These are phyloP conservation scores for Aureobasidium sp. DNA, from an alignment of 2,329 filamentous ascomycete species.

Conservation along the genomic window DNA sequence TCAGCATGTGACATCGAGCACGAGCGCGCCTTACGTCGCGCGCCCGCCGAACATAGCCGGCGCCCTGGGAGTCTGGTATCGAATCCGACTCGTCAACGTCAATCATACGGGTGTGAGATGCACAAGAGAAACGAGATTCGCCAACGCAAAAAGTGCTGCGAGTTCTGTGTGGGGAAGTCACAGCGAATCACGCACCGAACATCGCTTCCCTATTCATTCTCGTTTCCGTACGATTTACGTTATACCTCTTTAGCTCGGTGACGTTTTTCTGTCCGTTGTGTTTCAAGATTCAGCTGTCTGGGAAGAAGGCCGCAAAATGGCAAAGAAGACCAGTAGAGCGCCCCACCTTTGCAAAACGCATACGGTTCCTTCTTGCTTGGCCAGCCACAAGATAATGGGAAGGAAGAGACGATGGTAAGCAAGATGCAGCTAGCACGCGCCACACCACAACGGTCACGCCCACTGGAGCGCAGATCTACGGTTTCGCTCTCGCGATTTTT, in stretches of 20 bases:
- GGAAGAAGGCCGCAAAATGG: neutral
- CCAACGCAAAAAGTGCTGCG: too few relatives aligned
- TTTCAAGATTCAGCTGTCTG: neutral
- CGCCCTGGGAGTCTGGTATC: too few relatives aligned
- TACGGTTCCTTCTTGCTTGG: too few relatives aligned
- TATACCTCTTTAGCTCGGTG: neutral
- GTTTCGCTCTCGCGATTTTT: neutral
- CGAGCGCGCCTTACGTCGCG: neutral
- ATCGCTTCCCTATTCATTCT: too few relatives aligned
- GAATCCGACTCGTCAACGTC: conserved; percentile 5
- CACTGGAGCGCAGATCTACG: neutral
- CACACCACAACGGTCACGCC: neutral
- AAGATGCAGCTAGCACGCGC: neutral
- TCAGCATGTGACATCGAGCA: neutral
- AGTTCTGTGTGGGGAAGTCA: too few relatives aligned
- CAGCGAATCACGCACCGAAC: too few relatives aligned
- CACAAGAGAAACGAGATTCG: too few relatives aligned
- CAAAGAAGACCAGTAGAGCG: neutral
- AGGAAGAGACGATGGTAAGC: neutral
- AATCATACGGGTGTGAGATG: too few relatives aligned
- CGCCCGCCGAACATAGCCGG: conserved; percentile 2
- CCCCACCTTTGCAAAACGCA: neutral
- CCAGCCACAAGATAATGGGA: neutral
- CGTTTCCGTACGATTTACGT: too few relatives aligned
- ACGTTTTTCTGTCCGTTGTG: neutral